These are phyloP conservation scores for Bryoglossum gracile DNA, from an alignment of 495 filamentous ascomycete species.

Conservation along the genomic window DNA sequence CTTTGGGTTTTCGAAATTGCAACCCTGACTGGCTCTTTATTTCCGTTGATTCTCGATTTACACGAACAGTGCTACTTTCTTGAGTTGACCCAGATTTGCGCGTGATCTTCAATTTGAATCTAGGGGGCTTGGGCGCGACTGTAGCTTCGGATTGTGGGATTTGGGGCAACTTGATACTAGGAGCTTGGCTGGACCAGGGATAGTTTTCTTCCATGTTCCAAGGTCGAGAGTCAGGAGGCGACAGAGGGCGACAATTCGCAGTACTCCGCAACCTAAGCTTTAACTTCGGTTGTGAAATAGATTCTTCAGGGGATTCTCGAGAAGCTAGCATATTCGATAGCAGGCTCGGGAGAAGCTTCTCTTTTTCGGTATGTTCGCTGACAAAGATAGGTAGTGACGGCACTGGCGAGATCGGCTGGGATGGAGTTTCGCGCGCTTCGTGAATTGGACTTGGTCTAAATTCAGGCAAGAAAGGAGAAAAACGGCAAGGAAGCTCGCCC, in stretches of 20 bases:
- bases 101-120: slow-evolving; percentile 31
- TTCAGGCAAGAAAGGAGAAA: slow-evolving; percentile 4
- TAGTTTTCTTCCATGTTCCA: slow-evolving; percentile 19
- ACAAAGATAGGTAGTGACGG: no score
- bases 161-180: slow-evolving; percentile 1
- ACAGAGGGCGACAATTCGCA: background rate
- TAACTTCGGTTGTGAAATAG: slow-evolving; percentile 7
- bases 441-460: background rate
- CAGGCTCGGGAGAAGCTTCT: background rate
- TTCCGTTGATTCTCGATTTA: slow-evolving; percentile 8
- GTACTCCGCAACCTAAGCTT: slow-evolving; percentile 15
- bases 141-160: background rate
- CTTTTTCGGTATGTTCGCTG: no score
- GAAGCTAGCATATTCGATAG: background rate
- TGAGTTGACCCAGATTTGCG: slow-evolving; percentile 9
- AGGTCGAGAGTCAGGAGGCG: slow-evolving; percentile 7
- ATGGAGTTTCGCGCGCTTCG: no score
- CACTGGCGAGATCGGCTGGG: no score
- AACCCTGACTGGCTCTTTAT: background rate
- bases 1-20: slow-evolving; percentile 16
- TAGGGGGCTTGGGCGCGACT: slow-evolving; percentile 16
- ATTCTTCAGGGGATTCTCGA: background rate
- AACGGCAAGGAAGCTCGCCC: slow-evolving; percentile 1
- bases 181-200: slow-evolving; percentile 11
- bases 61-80: slow-evolving; percentile 13